These are phyloP conservation scores for Oryza rufipogon DNA, from an alignment of 176 grass and related monocot genomes.

Conservation along the genomic window DNA sequence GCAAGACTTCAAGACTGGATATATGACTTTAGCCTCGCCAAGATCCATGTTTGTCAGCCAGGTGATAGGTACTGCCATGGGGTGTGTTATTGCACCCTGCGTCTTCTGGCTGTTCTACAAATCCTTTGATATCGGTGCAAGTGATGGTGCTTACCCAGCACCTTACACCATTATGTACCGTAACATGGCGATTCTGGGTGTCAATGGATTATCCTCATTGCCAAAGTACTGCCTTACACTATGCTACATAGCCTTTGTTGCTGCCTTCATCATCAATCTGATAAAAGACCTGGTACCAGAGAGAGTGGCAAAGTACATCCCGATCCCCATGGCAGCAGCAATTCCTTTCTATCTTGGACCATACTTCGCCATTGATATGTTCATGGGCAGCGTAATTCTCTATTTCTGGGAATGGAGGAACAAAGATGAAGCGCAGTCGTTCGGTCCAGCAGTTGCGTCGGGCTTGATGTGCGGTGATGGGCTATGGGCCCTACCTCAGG, in stretches of 20 bases:
- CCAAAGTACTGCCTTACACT: constrained; percentile 53
- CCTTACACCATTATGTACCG: constrained; percentile 62
- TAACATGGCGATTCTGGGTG: constrained; percentile 64
- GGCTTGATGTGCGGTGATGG: constrained; percentile 64
- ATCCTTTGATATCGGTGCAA: constrained; percentile 53
- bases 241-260: constrained; percentile 51
- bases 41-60: constrained; percentile 84
- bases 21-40: constrained; percentile 71
- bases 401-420: constrained; percentile 53
- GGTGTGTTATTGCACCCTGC: constrained; percentile 57
- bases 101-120: constrained; percentile 69
- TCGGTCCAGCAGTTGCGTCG: constrained; percentile 52
- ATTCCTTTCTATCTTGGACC: constrained; percentile 71
- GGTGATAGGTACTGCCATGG: constrained; percentile 69
- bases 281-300: constrained; percentile 42
- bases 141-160: constrained; percentile 49
- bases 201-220: constrained; percentile 49
- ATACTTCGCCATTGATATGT: constrained; percentile 67
- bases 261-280: constrained; percentile 42
- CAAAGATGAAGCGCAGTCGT: constrained; percentile 48
- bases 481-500: constrained; percentile 59
- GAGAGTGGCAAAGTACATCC: constrained; percentile 49
- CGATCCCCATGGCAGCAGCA: constrained; percentile 59
- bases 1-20: constrained; percentile 89
- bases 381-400: constrained; percentile 46